Evolutionary conservation across 768 basidiomycete species (phyloP), one percentile per base, ranked within the genome.

Genomic region (Phanerochaete sordida): DNA sequence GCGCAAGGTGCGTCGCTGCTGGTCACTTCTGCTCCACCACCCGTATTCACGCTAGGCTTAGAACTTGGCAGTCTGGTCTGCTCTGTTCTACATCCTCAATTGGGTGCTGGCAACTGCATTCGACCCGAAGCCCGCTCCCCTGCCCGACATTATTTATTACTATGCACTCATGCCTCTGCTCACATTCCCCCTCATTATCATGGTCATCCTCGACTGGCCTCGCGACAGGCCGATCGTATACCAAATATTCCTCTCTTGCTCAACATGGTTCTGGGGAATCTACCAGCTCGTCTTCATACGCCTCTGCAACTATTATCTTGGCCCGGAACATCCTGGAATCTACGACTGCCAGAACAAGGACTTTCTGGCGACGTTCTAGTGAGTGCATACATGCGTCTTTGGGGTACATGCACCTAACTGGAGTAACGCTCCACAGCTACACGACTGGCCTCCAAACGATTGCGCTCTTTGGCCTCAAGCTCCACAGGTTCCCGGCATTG

Each of bases 161-260:
- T 88, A 82, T 68, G 84, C 77, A n/a, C 76, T 82, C 54, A 43
- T 64, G 81, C 84, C 2, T 84, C 90, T 2, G 70, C 74, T 90
- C 54, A 86, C 81, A 27, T 69, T 91, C 21, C 88, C 87, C 0
- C 73, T 91, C 31, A 68, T 84, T 30, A 69, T 83, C 53, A 78
- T 91, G 77, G 81, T 91, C 59, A 74, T 86, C 55, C 87, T 81
- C 65, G 86, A 93, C 75, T 85, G 84, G 77, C 91, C 90, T 1
- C 78, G 86, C 45, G 81, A 86, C 61, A 77, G 81, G 23, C 75
- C 75, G 19, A 70, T 74, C 30, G 69, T 81, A 6, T 92, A 90
- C 70, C 91, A 93, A 72, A 56, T 76, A 23, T 74, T 82, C 48
- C 72, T 91, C 16, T 70, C 78, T 3, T 68, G 80, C 52, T 79